These are phyloP conservation scores for Emmonsia crescens DNA, from an alignment of 2,329 filamentous ascomycete species.

Conservation along the genomic window DNA sequence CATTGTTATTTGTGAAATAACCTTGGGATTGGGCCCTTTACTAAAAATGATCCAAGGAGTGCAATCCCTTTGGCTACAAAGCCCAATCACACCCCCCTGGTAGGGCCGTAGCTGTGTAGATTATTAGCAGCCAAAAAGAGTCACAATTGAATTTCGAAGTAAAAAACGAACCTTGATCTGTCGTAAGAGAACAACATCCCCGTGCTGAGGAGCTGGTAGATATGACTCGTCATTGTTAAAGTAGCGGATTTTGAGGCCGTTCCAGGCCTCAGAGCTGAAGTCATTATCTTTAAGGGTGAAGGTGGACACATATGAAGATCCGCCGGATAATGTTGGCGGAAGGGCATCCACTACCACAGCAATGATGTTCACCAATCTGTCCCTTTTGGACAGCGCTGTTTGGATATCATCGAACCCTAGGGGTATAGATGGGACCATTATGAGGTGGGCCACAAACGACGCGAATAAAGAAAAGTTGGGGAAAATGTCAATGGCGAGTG, in stretches of 20 bases:
- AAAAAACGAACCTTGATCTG: slow-evolving; percentile 40
- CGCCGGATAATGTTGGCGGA: slow-evolving; percentile 40
- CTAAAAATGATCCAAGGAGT: slow-evolving; percentile 29
- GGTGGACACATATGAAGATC: slow-evolving; percentile 50
- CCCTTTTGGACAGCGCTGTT: slow-evolving; percentile 7
- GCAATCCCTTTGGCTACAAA: slow-evolving; percentile 19
- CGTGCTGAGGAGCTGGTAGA: slow-evolving; percentile 37
- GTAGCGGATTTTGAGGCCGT: slow-evolving; percentile 43
- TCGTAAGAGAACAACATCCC: slow-evolving; percentile 56
- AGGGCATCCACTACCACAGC: slow-evolving; percentile 60
- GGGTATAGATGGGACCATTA: slow-evolving; percentile 11
- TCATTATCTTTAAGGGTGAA: slow-evolving; percentile 50
- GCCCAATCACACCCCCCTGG: slow-evolving; percentile 3
- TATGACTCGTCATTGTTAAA: slow-evolving; percentile 42
- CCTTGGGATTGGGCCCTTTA: slow-evolving; percentile 15
- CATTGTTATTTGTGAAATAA: slow-evolving; percentile 15
- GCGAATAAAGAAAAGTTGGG: neutral
- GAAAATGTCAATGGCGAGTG: neutral
- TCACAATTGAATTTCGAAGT: slow-evolving; percentile 19
- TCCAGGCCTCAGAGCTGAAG: slow-evolving; percentile 35
- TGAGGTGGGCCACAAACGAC: neutral
- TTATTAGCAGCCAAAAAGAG: neutral
- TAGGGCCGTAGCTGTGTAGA: neutral
- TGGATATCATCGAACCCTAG: slow-evolving; percentile 6
- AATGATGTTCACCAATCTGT: slow-evolving; percentile 46